These are phyloP conservation scores for Parathielavia appendiculata DNA, from an alignment of 495 filamentous ascomycete genomes.

Conservation along the genomic window DNA sequence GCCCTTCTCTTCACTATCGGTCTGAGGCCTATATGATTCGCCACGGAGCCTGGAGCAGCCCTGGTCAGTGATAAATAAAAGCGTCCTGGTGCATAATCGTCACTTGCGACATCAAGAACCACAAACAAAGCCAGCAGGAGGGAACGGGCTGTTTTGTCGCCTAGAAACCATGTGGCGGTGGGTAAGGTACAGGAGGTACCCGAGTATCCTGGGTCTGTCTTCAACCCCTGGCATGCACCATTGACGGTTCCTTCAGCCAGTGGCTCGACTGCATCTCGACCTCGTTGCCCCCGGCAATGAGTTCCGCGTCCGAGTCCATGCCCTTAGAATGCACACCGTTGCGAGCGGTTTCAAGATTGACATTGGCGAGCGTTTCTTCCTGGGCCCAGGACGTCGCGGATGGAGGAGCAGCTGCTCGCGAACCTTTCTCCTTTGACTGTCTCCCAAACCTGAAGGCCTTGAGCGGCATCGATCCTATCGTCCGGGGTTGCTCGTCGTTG, in stretches of 20 bases:
- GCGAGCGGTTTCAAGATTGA: neutral
- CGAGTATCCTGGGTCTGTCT: no score
- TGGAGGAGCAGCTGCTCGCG: no score
- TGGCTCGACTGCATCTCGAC: neutral
- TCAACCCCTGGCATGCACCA: neutral
- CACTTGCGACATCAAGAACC: neutral
- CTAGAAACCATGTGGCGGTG: neutral
- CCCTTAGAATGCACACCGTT: neutral
- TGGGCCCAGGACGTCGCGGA: neutral
- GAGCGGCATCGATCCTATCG: conserved; percentile 1
- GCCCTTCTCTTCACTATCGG: neutral
- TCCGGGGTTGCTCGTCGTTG: neutral
- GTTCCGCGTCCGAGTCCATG: conserved; percentile 2
- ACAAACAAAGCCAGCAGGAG: neutral
- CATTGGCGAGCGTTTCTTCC: neutral
- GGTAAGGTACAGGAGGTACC: neutral
- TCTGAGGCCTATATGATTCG: neutral
- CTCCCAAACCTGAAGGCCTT: neutral
- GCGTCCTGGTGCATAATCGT: neutral
- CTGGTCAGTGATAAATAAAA: neutral
- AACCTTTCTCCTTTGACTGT: neutral
- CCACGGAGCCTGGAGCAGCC: neutral
- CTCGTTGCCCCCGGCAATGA: neutral
- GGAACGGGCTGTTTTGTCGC: neutral
- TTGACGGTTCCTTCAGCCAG: neutral